Conservation (phyloP, 805 yeast genomes). For the Barnettozyma sucrosica region DNA sequence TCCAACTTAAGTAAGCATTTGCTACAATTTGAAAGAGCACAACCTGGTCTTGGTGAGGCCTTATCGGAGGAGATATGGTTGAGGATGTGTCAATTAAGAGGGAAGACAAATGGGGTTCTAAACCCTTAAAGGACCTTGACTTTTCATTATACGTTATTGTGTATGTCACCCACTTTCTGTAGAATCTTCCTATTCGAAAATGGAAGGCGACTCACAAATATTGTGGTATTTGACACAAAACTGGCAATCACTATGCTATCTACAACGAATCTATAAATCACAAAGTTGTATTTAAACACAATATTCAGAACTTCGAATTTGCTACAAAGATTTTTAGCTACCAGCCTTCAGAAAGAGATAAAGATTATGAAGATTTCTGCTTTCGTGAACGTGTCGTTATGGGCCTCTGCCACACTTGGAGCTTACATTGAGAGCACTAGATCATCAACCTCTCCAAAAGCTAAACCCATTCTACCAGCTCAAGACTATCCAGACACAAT, state of each 20-base stretch:
- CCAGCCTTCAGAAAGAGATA: not conserved
- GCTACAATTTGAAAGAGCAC: constrained; percentile 39
- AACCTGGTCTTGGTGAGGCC: constrained; percentile 64
- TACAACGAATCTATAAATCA: not conserved
- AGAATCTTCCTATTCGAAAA: too few species aligned
- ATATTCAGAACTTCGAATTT: not conserved
- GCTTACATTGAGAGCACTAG: not conserved
- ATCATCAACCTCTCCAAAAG: constrained; percentile 1
- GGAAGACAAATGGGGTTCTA: not conserved
- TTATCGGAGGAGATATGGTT: constrained; percentile 56
- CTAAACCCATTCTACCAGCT: constrained; percentile 2
- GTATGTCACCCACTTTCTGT: not conserved
- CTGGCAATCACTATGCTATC: not conserved
- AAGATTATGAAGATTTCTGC: constrained; percentile 3
- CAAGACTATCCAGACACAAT: not conserved
- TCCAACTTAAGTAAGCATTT: constrained; percentile 36
- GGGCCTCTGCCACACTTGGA: not conserved
- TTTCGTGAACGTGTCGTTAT: not conserved
- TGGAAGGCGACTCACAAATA: too few species aligned
- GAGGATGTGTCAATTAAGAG: constrained; percentile 26
- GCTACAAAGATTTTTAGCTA: not conserved
- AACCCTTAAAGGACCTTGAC: not conserved
- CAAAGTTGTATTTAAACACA: not conserved
- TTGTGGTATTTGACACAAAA: not conserved
- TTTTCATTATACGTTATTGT: not conserved